These are phyloP conservation scores for Podospora pseudopauciseta DNA, from an alignment of 495 filamentous ascomycete genomes.

Conservation along the genomic window DNA sequence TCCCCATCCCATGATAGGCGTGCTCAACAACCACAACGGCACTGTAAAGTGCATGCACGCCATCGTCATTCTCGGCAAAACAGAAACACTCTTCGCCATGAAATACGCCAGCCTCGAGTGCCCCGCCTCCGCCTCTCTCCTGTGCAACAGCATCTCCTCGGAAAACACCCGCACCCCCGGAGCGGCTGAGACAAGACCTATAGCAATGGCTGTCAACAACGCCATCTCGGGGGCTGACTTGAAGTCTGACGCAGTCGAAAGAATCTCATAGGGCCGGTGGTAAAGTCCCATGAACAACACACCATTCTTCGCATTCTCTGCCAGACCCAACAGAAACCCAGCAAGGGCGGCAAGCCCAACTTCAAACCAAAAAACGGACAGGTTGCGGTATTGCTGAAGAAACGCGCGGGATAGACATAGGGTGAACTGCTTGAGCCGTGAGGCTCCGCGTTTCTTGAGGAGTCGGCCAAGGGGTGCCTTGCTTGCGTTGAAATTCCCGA, in stretches of 20 bases:
- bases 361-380: slow-evolving; percentile 48
- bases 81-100: slow-evolving; percentile 52
- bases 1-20: slow-evolving; percentile 46
- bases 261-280: slow-evolving; percentile 44
- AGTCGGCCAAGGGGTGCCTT: slow-evolving; percentile 17
- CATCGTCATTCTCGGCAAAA: slow-evolving; percentile 47
- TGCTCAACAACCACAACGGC: slow-evolving; percentile 47
- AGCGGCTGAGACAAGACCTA: slow-evolving; percentile 51
- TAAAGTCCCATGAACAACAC: slow-evolving; percentile 52
- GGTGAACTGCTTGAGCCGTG: slow-evolving; percentile 45
- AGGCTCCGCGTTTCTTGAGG: slow-evolving; percentile 44
- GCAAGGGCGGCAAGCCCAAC: slow-evolving; percentile 48
- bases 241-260: slow-evolving; percentile 52
- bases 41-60: slow-evolving; percentile 54
- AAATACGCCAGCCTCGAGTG: slow-evolving; percentile 56
- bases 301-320: slow-evolving; percentile 45
- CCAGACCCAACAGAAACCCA: slow-evolving; percentile 53
- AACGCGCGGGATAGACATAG: slow-evolving; percentile 47
- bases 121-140: slow-evolving; percentile 50
- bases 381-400: slow-evolving; percentile 53
- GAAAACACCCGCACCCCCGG: slow-evolving; percentile 55
- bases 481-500: not conserved
- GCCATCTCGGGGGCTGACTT: slow-evolving; percentile 46
- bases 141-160: slow-evolving; percentile 53
- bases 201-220: slow-evolving; percentile 48